A percentile compares a stretch with the other conserved stretches of the same genome.
These are phyloP conservation scores for Davidsoniella virescens DNA, from an alignment of 2,329 filamentous ascomycete genomes.

Conservation along the genomic window DNA sequence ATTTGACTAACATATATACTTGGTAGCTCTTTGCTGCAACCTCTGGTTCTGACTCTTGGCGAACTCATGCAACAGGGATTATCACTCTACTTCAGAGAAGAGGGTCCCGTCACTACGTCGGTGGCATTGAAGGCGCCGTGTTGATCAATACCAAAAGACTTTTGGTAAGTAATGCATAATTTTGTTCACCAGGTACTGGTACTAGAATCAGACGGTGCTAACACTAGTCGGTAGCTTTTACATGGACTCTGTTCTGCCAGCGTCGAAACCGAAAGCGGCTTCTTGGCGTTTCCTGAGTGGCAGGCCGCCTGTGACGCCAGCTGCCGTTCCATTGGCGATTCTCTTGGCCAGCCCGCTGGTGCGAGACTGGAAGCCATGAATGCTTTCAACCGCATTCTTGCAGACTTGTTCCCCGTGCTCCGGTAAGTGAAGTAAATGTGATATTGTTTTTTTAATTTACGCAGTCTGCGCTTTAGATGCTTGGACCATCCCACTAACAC, in stretches of 20 bases:
- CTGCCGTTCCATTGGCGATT: background rate
- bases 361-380: slow-evolving; percentile 17
- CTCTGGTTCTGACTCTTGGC: slow-evolving; percentile 21
- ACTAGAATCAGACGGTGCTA: background rate
- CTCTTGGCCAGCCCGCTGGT: background rate
- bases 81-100: slow-evolving; percentile 24
- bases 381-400: slow-evolving; percentile 21
- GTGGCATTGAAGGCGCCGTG: slow-evolving; percentile 23
- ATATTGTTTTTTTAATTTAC: too few relatives aligned
- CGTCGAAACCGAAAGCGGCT: slow-evolving; percentile 19
- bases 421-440: slow-evolving; percentile 1
- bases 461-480: too few relatives aligned
- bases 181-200: background rate
- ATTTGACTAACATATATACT: background rate
- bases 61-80: slow-evolving; percentile 25
- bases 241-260: slow-evolving; percentile 5
- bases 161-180: slow-evolving; percentile 18
- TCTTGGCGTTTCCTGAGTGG: slow-evolving; percentile 23
- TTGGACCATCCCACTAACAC: background rate
- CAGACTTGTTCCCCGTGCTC: slow-evolving; percentile 17
- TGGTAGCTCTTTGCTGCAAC: slow-evolving; percentile 28
- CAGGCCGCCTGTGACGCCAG: slow-evolving; percentile 16
- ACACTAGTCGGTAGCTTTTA: slow-evolving; percentile 1
- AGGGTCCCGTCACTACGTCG: slow-evolving; percentile 21
- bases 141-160: slow-evolving; percentile 24